These are phyloP conservation scores for Rhynchospora breviuscula DNA, from an alignment of 176 grass and related monocot genomes.

Conservation along the genomic window DNA sequence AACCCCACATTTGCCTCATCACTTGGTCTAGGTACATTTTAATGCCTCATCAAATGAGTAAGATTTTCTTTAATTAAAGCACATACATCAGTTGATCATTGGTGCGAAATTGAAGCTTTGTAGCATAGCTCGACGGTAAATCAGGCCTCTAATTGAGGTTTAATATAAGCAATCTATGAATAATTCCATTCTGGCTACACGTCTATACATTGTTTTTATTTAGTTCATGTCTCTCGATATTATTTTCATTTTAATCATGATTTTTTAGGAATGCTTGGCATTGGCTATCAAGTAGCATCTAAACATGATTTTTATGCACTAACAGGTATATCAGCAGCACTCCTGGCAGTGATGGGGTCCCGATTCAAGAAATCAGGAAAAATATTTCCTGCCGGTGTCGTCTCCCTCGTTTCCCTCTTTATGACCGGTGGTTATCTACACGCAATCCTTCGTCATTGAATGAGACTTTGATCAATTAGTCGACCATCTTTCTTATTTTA, in stretches of 20 bases:
- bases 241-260: not conserved
- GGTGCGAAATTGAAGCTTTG: too few relatives aligned
- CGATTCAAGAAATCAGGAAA: slow-evolving; percentile 81
- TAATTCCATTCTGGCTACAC: too few relatives aligned
- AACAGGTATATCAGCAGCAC: slow-evolving; percentile 56
- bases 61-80: too few relatives aligned
- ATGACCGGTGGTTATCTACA: slow-evolving; percentile 77
- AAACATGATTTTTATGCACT: not conserved
- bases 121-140: too few relatives aligned
- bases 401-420: slow-evolving; percentile 63
- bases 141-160: too few relatives aligned
- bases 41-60: too few relatives aligned
- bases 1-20: slow-evolving; percentile 60
- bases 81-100: too few relatives aligned
- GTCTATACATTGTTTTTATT: too few relatives aligned
- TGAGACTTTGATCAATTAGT: not conserved
- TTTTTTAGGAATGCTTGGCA: too few relatives aligned
- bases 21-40: slow-evolving; percentile 61
- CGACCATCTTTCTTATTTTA: not conserved
- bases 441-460: slow-evolving; percentile 52
- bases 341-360: slow-evolving; percentile 62
- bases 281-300: too few relatives aligned
- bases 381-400: slow-evolving; percentile 71
- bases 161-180: too few relatives aligned
- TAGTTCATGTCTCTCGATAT: not conserved